phyloP scores from a whole-genome alignment of 441 rosid species.

The Kokia cookei region DNA sequence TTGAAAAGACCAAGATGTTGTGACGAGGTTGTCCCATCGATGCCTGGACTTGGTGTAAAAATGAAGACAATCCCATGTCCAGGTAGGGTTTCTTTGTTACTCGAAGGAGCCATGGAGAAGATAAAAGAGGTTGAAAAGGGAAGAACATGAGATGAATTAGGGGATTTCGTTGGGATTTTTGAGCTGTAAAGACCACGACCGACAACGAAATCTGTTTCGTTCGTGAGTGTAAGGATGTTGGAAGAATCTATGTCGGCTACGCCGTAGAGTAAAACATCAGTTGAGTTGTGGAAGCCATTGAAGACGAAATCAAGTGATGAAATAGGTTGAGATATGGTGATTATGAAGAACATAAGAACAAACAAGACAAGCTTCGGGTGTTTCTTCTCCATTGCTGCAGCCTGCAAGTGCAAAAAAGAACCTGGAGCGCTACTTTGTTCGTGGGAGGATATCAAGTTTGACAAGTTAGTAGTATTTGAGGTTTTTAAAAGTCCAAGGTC shows the following conservation, averaged over 20 bases:
- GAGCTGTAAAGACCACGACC: constrained; percentile 50
- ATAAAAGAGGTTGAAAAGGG: constrained; percentile 70
- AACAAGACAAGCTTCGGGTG: constrained; percentile 5
- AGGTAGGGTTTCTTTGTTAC: constrained; percentile 31
- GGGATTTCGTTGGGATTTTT: constrained; percentile 32
- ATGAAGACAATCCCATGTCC: constrained; percentile 69
- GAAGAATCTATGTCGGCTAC: constrained; percentile 44
- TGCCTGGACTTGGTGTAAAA: constrained; percentile 38
- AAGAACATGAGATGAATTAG: constrained; percentile 31
- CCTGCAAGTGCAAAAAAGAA: background rate
- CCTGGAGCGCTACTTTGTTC: too few species aligned
- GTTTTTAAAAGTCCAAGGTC: background rate
- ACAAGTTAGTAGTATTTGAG: too few species aligned
- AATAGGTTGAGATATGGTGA: constrained; percentile 3
- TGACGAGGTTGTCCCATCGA: constrained; percentile 29
- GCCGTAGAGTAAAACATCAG: constrained; percentile 35
- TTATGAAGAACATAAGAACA: background rate
- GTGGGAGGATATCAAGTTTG: background rate
- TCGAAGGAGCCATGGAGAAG: constrained; percentile 59
- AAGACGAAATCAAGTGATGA: constrained; percentile 48
- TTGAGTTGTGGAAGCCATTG: constrained; percentile 49
- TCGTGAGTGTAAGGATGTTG: constrained; percentile 45
- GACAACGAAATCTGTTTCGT: constrained; percentile 24
- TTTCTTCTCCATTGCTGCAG: constrained; percentile 16
- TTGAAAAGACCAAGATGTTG: constrained; percentile 56